Conservation (phyloP, 345 rosid species). For the Acer yangbiense region DNA sequence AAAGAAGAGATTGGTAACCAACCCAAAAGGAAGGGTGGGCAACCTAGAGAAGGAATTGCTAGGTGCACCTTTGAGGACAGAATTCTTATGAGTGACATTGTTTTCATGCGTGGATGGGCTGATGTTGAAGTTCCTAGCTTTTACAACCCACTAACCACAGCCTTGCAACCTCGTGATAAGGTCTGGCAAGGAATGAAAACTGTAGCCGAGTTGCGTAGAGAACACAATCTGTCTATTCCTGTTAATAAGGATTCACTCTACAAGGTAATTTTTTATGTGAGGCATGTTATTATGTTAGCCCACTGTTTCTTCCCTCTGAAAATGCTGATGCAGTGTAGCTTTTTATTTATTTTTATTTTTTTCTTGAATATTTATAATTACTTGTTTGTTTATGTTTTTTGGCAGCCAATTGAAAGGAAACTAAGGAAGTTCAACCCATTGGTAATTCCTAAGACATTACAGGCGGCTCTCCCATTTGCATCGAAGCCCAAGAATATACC, state of each 20-base stretch:
- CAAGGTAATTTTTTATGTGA: conserved; percentile 52
- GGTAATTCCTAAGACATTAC: conserved; percentile 73
- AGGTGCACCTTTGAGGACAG: conserved; percentile 98
- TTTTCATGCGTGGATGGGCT: conserved; percentile 84
- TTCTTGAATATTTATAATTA: neutral
- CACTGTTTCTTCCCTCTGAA: neutral
- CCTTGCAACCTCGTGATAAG: conserved; percentile 79
- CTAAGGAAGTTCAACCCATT: conserved; percentile 69
- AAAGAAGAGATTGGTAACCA: conserved; percentile 76
- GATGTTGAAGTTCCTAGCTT: conserved; percentile 74
- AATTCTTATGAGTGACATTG: conserved; percentile 86
- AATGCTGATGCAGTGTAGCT: neutral
- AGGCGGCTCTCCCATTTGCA: conserved; percentile 68
- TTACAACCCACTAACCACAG: conserved; percentile 82
- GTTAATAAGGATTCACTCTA: conserved; percentile 84
- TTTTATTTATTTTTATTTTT: neutral
- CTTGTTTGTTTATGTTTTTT: conserved; percentile 8
- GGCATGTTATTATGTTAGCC: neutral
- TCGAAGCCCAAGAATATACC: conserved; percentile 82
- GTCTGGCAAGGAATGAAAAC: conserved; percentile 96
- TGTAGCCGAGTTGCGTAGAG: conserved; percentile 75
- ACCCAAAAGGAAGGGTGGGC: conserved; percentile 65
- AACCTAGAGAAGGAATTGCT: conserved; percentile 73
- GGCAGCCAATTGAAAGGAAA: conserved; percentile 79
- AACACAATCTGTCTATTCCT: conserved; percentile 64